Base-by-base conservation (phyloP, 2,329 filamentous ascomycete species). In the Plenodomus lindquistii region DNA sequence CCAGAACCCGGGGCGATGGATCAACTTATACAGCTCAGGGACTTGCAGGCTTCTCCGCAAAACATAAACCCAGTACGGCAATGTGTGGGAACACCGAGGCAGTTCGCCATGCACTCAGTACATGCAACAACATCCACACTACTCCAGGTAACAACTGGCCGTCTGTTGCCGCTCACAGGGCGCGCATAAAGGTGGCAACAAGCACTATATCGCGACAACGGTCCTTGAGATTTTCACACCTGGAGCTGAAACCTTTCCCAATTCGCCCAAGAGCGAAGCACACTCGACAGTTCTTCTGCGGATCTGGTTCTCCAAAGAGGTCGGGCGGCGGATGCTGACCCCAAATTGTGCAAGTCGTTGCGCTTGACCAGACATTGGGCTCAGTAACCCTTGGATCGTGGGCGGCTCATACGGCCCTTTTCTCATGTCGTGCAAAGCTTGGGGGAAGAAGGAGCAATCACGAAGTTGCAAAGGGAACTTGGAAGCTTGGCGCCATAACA, bases 21-120 rank as follows among this genome's bases (percentile, higher is more conserved):
- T 54, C 54, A 42, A 38, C 55, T 63, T 65, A 65, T 65, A 62
- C 45, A 48, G 17, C 37, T 40, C 39, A 42, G 37, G 5, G 36
- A 31, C 31, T n/a, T 44, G 37, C 55, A 63, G 48, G 50, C 54
- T 61, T 62, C 60, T 61, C 62, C 60, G 54, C 60, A 62, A 52
- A 54, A 35, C 18, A 42, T n/a, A 38, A 31, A 36, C 27, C 27
- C 27, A 31, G 27, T 31, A 4, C 27, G 10, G 27, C 27, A 31
- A n/a, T 47, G 50, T 46, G 45, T 42, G 27, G 29, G 16, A 45
- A 37, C 57, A 37, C 60, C 60, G 56, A 62, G 57, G 60, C 41
- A 54, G 27, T 38, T 19, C 49, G 29, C 37, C 50, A 39, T 42
- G 49, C 46, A 47, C 35, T 42, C 41, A n/a, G n/a, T n/a, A n/a